Evolutionary conservation across 768 basidiomycete genomes (phyloP).

Genomic region (Infundibulicybe gibba): DNA sequence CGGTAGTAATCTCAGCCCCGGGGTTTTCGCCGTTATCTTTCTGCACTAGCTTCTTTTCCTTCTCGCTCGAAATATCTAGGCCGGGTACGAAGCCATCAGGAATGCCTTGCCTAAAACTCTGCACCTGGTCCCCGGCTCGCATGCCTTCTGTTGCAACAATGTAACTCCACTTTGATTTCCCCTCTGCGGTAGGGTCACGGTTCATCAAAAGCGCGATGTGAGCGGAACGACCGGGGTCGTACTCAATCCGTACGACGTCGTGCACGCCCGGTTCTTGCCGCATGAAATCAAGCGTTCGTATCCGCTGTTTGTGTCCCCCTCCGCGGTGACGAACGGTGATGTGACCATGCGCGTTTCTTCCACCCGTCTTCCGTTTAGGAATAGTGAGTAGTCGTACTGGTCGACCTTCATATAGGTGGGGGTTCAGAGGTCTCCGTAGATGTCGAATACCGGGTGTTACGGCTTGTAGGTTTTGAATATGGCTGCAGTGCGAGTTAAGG

Average conservation of each 20-base stretch:
- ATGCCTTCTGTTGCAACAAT: constrained; percentile 91
- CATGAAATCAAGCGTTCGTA: constrained; percentile 84
- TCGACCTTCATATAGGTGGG: constrained; percentile 82
- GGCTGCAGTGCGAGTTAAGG: constrained; percentile 47
- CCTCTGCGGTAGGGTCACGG: constrained; percentile 49
- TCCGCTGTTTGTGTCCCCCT: constrained; percentile 86
- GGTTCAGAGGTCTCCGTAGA: constrained; percentile 75
- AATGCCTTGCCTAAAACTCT: constrained; percentile 83
- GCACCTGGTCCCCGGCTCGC: constrained; percentile 82
- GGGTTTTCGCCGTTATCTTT: constrained; percentile 10
- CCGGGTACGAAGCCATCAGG: constrained; percentile 71
- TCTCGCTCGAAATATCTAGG: constrained; percentile 22
- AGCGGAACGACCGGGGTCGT: constrained; percentile 90
- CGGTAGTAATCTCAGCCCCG: constrained; percentile 9
- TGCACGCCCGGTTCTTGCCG: constrained; percentile 76
- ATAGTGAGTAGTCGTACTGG: constrained; percentile 82
- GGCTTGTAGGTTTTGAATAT: constrained; percentile 88
- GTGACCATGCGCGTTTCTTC: constrained; percentile 76
- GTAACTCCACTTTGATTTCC: constrained; percentile 73
- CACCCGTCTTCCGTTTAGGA: constrained; percentile 80
- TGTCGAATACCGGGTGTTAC: constrained; percentile 85
- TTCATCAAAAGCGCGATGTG: constrained; percentile 89
- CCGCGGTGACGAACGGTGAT: constrained; percentile 89
- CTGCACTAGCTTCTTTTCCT: constrained; percentile 11
- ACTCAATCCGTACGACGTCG: constrained; percentile 93